A percentile compares a stretch with the other conserved stretches of the same genome.
These are phyloP conservation scores for Mycena vitilis DNA, from an alignment of 768 basidiomycete species.

Conservation along the genomic window DNA sequence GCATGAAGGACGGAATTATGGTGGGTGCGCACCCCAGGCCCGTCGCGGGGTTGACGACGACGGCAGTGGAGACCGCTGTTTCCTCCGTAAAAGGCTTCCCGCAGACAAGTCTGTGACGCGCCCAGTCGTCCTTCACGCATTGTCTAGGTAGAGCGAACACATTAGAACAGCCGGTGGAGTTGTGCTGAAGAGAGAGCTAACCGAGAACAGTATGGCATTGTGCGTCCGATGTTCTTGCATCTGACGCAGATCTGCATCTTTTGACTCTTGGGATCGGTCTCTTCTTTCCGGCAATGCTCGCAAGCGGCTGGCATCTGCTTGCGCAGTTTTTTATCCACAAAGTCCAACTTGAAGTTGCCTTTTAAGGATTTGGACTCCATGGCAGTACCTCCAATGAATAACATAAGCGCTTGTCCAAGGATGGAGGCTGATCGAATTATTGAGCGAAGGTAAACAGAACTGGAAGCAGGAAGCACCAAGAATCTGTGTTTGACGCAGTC, in stretches of 20 bases:
- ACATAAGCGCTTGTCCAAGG: neutral
- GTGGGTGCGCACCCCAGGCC: neutral
- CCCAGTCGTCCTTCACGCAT: slow-evolving; percentile 2
- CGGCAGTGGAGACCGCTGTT: neutral
- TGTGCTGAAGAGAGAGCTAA: neutral
- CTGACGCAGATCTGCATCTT: slow-evolving; percentile 1
- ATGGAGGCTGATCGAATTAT: neutral
- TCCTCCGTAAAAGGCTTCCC: neutral
- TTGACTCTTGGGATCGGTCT: neutral
- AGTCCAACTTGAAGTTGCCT: neutral
- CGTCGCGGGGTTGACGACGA: neutral
- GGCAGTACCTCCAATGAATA: neutral
- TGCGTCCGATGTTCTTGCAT: slow-evolving; percentile 4
- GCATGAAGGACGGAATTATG: neutral
- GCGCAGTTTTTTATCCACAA: too few relatives aligned
- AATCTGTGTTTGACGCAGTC: slow-evolving; percentile 3
- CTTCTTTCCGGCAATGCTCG: too few relatives aligned
- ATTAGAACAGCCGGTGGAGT: too few relatives aligned
- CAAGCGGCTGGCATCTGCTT: too few relatives aligned
- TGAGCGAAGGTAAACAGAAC: too few relatives aligned
- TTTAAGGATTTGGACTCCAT: neutral
- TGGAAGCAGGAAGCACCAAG: neutral
- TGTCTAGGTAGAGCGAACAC: neutral
- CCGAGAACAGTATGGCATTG: slow-evolving; percentile 4
- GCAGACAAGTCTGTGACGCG: slow-evolving; percentile 5